Conservation (phyloP, 2,329 filamentous ascomycete genomes). For the Pyrenophora seminiperda region DNA sequence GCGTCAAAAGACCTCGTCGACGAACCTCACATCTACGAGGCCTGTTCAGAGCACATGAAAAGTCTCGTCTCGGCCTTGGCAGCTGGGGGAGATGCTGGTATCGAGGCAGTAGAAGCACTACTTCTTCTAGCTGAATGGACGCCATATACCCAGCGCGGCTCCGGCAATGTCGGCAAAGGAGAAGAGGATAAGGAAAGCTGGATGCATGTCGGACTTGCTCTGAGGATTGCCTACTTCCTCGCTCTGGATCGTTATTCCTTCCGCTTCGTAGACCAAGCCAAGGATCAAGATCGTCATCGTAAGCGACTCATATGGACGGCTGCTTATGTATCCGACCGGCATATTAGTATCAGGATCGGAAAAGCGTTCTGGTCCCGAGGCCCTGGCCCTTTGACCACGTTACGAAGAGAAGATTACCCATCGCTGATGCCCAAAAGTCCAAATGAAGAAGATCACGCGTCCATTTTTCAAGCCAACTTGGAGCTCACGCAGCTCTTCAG, state of each 20-base stretch:
- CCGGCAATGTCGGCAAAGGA: slow-evolving; percentile 69
- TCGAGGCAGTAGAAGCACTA: slow-evolving; percentile 73
- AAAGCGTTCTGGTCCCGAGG: slow-evolving; percentile 76
- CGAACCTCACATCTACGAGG: slow-evolving; percentile 66
- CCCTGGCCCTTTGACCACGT: slow-evolving; percentile 68
- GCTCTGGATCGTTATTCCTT: slow-evolving; percentile 72
- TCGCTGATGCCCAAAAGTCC: slow-evolving; percentile 64
- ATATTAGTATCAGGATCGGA: slow-evolving; percentile 71
- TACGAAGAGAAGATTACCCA: slow-evolving; percentile 70
- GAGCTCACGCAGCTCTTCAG: slow-evolving; percentile 74
- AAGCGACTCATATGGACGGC: slow-evolving; percentile 72
- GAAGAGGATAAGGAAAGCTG: slow-evolving; percentile 76
- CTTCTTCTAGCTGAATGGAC: slow-evolving; percentile 75
- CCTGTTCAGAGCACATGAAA: slow-evolving; percentile 73
- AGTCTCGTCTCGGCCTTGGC: slow-evolving; percentile 69
- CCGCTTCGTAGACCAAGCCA: slow-evolving; percentile 63
- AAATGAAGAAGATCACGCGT: slow-evolving; percentile 69
- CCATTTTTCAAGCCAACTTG: slow-evolving; percentile 72
- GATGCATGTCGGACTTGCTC: slow-evolving; percentile 75
- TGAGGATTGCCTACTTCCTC: slow-evolving; percentile 72
- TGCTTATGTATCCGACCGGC: slow-evolving; percentile 43
- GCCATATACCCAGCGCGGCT: slow-evolving; percentile 66
- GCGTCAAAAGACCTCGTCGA: slow-evolving; percentile 72
- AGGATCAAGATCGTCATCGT: slow-evolving; percentile 64
- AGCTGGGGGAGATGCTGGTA: slow-evolving; percentile 68